Evolutionary conservation across 768 basidiomycete species (phyloP).

Genomic region (Serendipita sp.): DNA sequence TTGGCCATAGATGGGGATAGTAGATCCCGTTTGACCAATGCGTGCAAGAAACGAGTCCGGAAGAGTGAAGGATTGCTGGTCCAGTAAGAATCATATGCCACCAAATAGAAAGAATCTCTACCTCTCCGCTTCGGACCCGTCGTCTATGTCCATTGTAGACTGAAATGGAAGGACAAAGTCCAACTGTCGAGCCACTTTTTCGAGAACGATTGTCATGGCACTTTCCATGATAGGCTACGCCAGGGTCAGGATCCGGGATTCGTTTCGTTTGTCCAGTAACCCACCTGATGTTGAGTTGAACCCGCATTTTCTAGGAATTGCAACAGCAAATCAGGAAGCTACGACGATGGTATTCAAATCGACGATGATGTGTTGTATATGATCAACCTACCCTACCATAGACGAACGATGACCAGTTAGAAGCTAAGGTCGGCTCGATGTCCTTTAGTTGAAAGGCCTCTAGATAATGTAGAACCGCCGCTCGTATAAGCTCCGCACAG

Average conservation of each 20-base stretch:
- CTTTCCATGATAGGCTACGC: not conserved
- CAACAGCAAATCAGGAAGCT: not conserved
- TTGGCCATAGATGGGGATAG: not conserved
- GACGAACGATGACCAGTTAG: not conserved
- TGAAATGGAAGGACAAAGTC: not conserved
- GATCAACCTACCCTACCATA: not conserved
- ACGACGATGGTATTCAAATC: not conserved
- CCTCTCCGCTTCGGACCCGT: not conserved
- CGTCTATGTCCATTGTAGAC: not conserved
- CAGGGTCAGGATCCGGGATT: not conserved
- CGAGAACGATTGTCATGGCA: not conserved
- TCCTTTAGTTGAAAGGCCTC: not conserved
- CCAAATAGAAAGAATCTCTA: not conserved
- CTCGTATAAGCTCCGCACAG: conserved; percentile 1
- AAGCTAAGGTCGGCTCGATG: not conserved
- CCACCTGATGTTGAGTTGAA: not conserved
- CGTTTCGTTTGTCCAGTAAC: not conserved
- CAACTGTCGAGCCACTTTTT: not conserved
- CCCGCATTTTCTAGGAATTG: not conserved
- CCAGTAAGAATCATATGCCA: no score
- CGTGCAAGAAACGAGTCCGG: not conserved
- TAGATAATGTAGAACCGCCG: not conserved
- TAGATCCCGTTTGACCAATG: not conserved
- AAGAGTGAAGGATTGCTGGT: not conserved
- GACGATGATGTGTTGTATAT: not conserved